phyloP scores from a whole-genome alignment of 257 asterid genomes.

The Solanum corneliomulleri region DNA sequence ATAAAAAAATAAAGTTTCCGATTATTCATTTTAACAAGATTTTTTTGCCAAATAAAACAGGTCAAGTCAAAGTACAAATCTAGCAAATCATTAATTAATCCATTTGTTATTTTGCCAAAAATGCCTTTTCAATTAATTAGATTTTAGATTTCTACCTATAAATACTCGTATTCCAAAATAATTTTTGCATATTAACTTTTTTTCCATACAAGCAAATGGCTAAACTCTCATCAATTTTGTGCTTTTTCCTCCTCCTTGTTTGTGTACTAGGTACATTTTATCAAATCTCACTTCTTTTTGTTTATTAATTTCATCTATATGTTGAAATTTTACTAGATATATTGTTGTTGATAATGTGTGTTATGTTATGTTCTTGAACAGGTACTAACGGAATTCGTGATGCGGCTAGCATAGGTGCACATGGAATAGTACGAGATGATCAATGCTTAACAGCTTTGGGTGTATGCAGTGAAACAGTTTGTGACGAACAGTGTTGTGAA shows the following conservation, averaged over 20 bases:
- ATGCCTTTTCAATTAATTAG: not conserved
- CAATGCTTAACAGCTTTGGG: not conserved
- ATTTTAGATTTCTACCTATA: too few relatives aligned
- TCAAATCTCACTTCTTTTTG: too few relatives aligned
- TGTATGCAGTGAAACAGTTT: not conserved
- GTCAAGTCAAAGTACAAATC: not conserved
- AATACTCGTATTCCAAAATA: not conserved
- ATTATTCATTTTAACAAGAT: not conserved
- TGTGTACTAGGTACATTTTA: not conserved
- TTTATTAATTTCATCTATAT: not conserved
- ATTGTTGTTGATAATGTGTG: not conserved
- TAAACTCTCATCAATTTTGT: not conserved
- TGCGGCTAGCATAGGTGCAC: not conserved
- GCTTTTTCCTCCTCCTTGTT: not conserved
- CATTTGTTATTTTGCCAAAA: not conserved
- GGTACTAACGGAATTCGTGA: not conserved
- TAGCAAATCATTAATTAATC: not conserved
- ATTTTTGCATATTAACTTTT: not conserved
- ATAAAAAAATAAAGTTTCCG: not conserved
- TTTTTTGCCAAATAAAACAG: too few relatives aligned
- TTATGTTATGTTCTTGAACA: not conserved
- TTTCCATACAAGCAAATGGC: not conserved
- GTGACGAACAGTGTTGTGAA: not conserved
- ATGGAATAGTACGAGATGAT: not conserved
- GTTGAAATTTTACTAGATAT: not conserved